Percentiles rank a stretch among this genome's conserved stretches.
Evolutionary conservation across 108 stramenopile species (phyloP).

Genomic region (Tribonema minus): DNA sequence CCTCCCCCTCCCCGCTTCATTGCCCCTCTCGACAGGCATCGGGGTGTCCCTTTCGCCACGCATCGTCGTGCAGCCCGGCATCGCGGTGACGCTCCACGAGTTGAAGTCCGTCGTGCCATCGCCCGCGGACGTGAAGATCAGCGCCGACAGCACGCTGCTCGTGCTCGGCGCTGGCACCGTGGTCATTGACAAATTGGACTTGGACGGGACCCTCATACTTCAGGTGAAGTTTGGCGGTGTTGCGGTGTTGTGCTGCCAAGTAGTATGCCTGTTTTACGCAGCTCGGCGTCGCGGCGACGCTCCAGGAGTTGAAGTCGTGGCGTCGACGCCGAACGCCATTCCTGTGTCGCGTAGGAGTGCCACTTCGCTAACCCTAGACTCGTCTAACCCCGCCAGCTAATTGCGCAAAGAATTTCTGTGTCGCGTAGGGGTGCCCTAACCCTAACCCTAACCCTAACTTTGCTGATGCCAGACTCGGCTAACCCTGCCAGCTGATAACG

Average conservation of each 20-base stretch:
- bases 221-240: not conserved
- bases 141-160: slow-evolving; percentile 3
- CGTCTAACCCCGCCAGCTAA: not conserved
- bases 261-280: not conserved
- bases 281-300: not conserved
- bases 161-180: slow-evolving; percentile 6
- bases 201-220: slow-evolving; percentile 18
- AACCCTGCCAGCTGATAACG: too few species aligned
- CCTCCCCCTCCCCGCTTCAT: not conserved
- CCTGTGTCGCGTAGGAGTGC: not conserved
- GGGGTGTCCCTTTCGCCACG: slow-evolving; percentile 4
- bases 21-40: not conserved
- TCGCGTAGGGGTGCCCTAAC: not conserved
- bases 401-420: not conserved
- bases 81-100: slow-evolving; percentile 6
- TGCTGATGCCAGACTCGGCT: too few species aligned
- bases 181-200: not conserved
- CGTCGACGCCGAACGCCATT: not conserved
- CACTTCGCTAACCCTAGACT: not conserved
- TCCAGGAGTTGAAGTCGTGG: not conserved
- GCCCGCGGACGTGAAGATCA: not conserved
- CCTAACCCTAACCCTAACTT: too few species aligned
- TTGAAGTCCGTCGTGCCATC: not conserved
- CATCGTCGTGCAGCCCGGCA: slow-evolving; percentile 5
- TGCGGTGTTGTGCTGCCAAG: not conserved